phyloP scores from a whole-genome alignment of 306 rosid genomes.

The Vigna trinervia region DNA sequence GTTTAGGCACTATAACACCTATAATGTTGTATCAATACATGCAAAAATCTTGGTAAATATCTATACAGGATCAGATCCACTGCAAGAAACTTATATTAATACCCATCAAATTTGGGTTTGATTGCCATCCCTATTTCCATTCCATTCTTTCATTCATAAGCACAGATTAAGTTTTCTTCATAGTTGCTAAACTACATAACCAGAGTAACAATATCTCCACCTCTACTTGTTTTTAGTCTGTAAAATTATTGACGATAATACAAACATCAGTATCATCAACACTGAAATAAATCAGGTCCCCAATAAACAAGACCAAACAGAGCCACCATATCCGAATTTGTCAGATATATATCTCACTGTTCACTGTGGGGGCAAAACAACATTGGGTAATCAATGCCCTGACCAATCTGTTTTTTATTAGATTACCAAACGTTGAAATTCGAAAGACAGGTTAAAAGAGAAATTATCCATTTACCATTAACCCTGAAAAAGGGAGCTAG shows the following conservation, averaged over 20 bases:
- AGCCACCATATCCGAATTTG: slow-evolving; percentile 8
- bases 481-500: slow-evolving; percentile 4
- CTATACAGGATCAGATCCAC: neutral
- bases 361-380: neutral
- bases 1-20: neutral
- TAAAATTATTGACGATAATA: neutral
- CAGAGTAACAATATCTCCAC: neutral
- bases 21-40: neutral
- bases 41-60: neutral
- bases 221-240: neutral
- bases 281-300: neutral
- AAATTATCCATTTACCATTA: neutral
- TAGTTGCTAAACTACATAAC: neutral
- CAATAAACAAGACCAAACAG: neutral
- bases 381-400: slow-evolving; percentile 1
- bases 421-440: slow-evolving; percentile 8
- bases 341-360: slow-evolving; percentile 4
- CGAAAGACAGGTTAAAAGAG: neutral
- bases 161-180: neutral
- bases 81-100: neutral
- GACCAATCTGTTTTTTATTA: slow-evolving; percentile 1
- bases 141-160: slow-evolving; percentile 15
- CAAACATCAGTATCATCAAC: neutral
- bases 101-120: neutral
- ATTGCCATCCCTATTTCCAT: neutral